phyloP scores from a whole-genome alignment of 2,329 filamentous ascomycete species.

The Arthrinium puccinioides region DNA sequence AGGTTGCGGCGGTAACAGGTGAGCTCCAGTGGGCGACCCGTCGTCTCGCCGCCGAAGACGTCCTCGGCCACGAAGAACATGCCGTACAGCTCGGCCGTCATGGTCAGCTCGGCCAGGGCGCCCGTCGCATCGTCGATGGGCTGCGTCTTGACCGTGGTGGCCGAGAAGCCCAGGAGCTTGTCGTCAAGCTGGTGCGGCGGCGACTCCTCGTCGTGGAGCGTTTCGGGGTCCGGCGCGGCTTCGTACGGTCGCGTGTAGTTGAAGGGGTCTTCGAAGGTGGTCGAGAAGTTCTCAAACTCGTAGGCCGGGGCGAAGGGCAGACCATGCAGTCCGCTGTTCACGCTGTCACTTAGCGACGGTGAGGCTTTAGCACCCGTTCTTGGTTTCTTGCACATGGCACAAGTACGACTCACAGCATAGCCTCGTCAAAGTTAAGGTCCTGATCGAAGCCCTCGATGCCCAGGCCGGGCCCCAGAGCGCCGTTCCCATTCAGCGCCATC shows the following conservation, averaged over 20 bases:
- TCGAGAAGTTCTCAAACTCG: slow-evolving; percentile 53
- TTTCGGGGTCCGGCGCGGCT: slow-evolving; percentile 32
- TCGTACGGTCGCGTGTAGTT: slow-evolving; percentile 47
- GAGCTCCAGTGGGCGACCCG: slow-evolving; percentile 63
- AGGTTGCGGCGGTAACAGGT: slow-evolving; percentile 94
- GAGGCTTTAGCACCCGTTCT: no score
- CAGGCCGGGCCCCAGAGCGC: slow-evolving; percentile 18
- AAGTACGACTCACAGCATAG: slow-evolving; percentile 40
- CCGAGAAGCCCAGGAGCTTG: slow-evolving; percentile 69
- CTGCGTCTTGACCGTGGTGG: slow-evolving; percentile 51
- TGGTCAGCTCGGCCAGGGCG: slow-evolving; percentile 54
- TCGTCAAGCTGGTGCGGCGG: slow-evolving; percentile 55
- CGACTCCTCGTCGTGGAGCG: slow-evolving; percentile 32
- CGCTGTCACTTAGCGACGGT: slow-evolving; percentile 27
- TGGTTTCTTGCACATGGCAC: background rate
- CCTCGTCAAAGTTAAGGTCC: slow-evolving; percentile 48
- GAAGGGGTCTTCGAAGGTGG: slow-evolving; percentile 60
- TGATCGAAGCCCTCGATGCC: slow-evolving; percentile 45
- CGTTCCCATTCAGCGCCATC: slow-evolving; percentile 35
- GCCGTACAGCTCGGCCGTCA: slow-evolving; percentile 73
- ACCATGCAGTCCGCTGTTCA: slow-evolving; percentile 32
- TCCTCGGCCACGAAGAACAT: slow-evolving; percentile 87
- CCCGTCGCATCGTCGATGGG: slow-evolving; percentile 58
- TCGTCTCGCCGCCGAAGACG: slow-evolving; percentile 57
- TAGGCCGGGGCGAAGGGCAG: slow-evolving; percentile 52